Percentiles rank a stretch among this genome's conserved stretches.
phyloP scores from a whole-genome alignment of 192 early-diverging fungal species.

The Coemansia sp. region DNA sequence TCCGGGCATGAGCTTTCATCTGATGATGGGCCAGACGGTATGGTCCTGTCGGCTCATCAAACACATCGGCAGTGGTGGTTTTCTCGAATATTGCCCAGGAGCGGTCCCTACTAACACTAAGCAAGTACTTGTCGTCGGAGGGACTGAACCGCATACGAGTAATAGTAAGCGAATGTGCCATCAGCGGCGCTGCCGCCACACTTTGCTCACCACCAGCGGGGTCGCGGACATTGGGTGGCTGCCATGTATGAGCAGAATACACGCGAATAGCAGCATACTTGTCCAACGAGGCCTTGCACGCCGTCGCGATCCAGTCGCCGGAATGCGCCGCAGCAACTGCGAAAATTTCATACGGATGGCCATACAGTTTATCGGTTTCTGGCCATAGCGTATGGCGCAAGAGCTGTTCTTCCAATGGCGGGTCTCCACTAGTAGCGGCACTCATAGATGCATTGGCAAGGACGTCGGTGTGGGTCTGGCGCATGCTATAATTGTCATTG shows the following conservation, averaged over 20 bases:
- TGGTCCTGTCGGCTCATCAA: constrained; percentile 21
- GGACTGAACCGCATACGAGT: constrained; percentile 82
- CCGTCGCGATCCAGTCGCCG: constrained; percentile 70
- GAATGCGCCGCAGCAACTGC: constrained; percentile 70
- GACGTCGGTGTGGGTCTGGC: constrained; percentile 60
- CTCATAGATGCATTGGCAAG: constrained; percentile 46
- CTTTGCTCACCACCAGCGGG: background rate
- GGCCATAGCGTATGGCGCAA: constrained; percentile 93
- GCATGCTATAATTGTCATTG: constrained; percentile 58
- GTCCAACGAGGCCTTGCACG: constrained; percentile 34
- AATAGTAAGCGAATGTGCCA: constrained; percentile 81
- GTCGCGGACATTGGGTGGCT: constrained; percentile 13
- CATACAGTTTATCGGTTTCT: constrained; percentile 93
- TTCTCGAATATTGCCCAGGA: constrained; percentile 79
- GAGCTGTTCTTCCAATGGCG: constrained; percentile 89
- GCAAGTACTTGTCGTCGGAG: constrained; percentile 58
- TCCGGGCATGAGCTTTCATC: constrained; percentile 84
- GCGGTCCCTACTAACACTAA: constrained; percentile 86
- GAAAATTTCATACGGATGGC: constrained; percentile 93
- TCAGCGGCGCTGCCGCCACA: constrained; percentile 55
- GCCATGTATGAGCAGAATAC: constrained; percentile 30
- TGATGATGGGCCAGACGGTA: constrained; percentile 60
- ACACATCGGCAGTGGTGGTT: constrained; percentile 37
- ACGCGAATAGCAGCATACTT: constrained; percentile 44
- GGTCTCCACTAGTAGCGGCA: constrained; percentile 47